A percentile compares a stretch with the other conserved stretches of the same genome.
Evolutionary conservation across 352 stramenopile genomes (phyloP).

Genomic region (Phytophthora pluvialis): DNA sequence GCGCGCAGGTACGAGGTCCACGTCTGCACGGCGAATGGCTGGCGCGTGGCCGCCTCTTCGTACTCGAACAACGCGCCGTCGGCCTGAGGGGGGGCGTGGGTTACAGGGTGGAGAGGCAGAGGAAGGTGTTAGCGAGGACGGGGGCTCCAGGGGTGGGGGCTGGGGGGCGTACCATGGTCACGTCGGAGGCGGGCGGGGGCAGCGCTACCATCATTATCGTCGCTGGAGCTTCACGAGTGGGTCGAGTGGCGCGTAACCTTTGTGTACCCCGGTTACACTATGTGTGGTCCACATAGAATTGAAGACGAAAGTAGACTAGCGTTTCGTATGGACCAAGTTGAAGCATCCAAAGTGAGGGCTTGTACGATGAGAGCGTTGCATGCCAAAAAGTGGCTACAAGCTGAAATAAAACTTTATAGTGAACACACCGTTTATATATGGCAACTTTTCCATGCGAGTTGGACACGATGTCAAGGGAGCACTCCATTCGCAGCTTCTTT

Average conservation of each 20-base stretch:
- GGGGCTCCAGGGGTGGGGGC: neutral
- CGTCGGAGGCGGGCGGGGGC: conserved; percentile 11
- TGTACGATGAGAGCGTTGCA: no score
- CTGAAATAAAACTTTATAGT: neutral
- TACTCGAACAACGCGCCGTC: conserved; percentile 51
- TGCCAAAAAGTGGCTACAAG: no score
- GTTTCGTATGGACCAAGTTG: conserved; percentile 26
- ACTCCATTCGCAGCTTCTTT: no score
- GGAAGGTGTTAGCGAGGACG: conserved; percentile 2
- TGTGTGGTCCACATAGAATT: conserved; percentile 6
- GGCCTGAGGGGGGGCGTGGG: conserved; percentile 1
- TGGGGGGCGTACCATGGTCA: conserved; percentile 25
- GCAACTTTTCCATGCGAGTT: no score
- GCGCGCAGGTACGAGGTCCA: conserved; percentile 80
- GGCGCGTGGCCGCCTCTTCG: conserved; percentile 86
- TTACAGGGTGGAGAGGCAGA: neutral
- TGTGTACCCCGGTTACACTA: neutral
- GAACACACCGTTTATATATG: no score
- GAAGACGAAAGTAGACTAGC: neutral
- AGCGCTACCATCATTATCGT: conserved; percentile 22
- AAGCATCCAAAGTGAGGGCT: conserved; percentile 2
- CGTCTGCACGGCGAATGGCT: conserved; percentile 86
- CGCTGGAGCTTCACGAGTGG: neutral
- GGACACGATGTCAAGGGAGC: no score
- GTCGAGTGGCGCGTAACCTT: neutral